Percentiles rank a stretch among this genome's conserved stretches.
Conservation (phyloP, 129 eudicot species). For the Cynara cardunculus region DNA sequence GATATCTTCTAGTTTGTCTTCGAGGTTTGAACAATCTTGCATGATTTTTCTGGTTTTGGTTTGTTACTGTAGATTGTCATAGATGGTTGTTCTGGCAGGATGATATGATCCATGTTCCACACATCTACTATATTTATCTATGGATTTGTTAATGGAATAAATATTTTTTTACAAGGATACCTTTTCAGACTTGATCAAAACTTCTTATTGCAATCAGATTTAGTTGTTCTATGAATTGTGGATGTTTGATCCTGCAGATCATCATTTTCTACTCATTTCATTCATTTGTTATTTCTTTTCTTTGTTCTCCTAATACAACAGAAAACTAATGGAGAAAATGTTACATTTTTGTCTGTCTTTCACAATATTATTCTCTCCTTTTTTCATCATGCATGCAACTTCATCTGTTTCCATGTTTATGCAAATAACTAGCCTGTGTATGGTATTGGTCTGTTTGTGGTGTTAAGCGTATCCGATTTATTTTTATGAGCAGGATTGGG, state of each 20-base stretch:
- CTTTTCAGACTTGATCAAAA: too few relatives aligned
- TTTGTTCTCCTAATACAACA: neutral
- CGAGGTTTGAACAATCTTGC: too few relatives aligned
- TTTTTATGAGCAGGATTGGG: slow-evolving; percentile 74
- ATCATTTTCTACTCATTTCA: neutral
- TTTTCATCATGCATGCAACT: neutral
- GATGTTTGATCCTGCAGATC: neutral
- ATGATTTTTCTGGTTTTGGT: too few relatives aligned
- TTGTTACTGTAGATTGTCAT: too few relatives aligned
- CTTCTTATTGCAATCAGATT: neutral
- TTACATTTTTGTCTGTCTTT: neutral
- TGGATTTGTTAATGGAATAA: neutral
- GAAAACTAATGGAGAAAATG: neutral
- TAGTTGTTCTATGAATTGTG: neutral
- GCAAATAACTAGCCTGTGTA: neutral
- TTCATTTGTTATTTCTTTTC: neutral
- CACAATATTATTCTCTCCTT: neutral
- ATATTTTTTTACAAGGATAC: neutral
- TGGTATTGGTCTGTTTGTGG: neutral
- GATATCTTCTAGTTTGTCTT: neutral
- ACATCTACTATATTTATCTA: too few relatives aligned
- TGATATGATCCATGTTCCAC: neutral
- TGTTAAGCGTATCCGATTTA: neutral
- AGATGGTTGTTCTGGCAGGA: too few relatives aligned
- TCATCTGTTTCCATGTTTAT: neutral